phyloP scores from a whole-genome alignment of 768 basidiomycete genomes.

The Tricholoma hemisulphureum region DNA sequence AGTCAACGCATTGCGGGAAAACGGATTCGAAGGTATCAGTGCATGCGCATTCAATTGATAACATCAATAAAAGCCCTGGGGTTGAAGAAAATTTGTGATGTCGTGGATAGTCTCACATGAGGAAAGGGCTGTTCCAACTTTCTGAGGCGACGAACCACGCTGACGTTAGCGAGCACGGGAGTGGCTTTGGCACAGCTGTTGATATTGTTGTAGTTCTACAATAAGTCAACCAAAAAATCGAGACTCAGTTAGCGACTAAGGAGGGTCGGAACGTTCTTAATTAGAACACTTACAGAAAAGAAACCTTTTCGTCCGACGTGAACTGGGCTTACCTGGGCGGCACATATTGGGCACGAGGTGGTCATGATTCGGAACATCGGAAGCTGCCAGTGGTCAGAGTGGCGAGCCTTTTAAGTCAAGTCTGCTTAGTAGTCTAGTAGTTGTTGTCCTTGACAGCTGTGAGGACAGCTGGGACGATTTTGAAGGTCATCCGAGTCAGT shows the following conservation, averaged over 20 bases:
- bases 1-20: conserved; percentile 68
- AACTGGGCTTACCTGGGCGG: conserved; percentile 35
- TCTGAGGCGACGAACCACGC: conserved; percentile 40
- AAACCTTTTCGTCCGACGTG: not conserved
- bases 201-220: conserved; percentile 50
- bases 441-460: no score
- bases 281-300: no score
- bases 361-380: conserved; percentile 24
- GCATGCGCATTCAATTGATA: conserved; percentile 66
- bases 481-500: no score
- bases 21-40: conserved; percentile 42
- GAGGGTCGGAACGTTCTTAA: not conserved
- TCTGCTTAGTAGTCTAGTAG: not conserved
- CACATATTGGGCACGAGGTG: conserved; percentile 57
- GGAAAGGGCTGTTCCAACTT: not conserved
- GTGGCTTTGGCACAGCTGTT: conserved; percentile 57
- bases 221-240: not conserved
- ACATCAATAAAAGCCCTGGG: conserved; percentile 61
- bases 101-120: not conserved
- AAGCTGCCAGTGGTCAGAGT: no score
- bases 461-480: no score
- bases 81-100: conserved; percentile 57
- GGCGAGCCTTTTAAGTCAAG: no score
- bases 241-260: not conserved
- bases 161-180: conserved; percentile 56